Evolutionary conservation across 345 rosid genomes (phyloP), one percentile per base, ranked within the genome.

Genomic region (Rhodamnia argentea): DNA sequence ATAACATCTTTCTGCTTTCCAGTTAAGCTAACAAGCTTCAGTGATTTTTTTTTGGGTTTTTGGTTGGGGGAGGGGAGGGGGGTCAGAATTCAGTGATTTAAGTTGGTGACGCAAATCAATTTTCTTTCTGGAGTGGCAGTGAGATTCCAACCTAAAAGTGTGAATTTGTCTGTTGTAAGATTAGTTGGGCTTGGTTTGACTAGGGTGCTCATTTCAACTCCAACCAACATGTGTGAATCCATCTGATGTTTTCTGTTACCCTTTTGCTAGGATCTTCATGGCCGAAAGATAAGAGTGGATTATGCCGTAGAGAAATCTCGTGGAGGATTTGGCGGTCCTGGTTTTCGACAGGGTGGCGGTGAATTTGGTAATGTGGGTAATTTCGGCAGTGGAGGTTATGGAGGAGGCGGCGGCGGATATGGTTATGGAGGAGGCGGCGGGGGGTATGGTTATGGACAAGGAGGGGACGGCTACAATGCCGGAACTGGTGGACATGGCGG

Each of bases 231-330:
- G 26, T 81, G 54, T 52, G 42, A 52, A 55, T 52, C 59, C 59
- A 15, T 84, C 52, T 52, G 54, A 47, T 44, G 22, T 84, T 5
- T 60, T 37, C 84, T 83, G 12, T 5, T 54, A 44, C 24, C 26
- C 40, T 60, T 87, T 81, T 85, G 15, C 29, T 90, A 96, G 98
- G 95, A 90, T 81, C 95, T 96, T 82, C 91, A 92, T 86, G 98
- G 99, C 44, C 93, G 98, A 84, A 87, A 86, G 18, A 88, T 95
- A 40, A 96, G 92, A 88, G 99, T 95, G 85, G 93, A 93, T 86
- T 91, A 88, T 92, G 98, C 99, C 75, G 84, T 87, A 54, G 99
- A 95, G 47, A 93, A 93, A 88, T 50, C 93, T 85, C 90, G 90
- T 52, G 85, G 74, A 78, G 84, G 87, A 55, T 78, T 85, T 51